Evolutionary conservation across 2,329 filamentous ascomycete genomes (phyloP), one percentile per base, ranked within the genome.

Genomic region (Neocatenulostroma microsporum): DNA sequence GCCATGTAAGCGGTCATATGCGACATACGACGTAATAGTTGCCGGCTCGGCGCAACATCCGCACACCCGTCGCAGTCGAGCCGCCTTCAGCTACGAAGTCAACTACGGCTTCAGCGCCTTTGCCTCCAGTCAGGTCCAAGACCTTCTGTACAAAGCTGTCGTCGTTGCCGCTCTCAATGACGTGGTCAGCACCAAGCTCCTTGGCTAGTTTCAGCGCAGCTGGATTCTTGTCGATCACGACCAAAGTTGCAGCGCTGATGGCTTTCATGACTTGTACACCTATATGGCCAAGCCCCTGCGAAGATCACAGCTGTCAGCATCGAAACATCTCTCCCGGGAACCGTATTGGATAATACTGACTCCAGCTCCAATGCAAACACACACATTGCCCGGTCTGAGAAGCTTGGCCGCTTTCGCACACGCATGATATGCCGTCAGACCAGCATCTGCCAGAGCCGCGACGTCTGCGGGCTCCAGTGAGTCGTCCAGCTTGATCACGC

Each of bases 1-100:
- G n/a, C n/a, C n/a, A n/a, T n/a, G n/a, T n/a, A n/a, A n/a, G n/a
- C n/a, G n/a, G n/a, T n/a, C n/a, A n/a, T n/a, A n/a, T n/a, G n/a
- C n/a, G n/a, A n/a, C n/a, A n/a, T n/a, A 52, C 48, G 14, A 52
- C 41, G 20, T 49, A 52, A 32, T 52, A 50, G 29, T 51, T 51
- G n/a, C 49, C 46, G 7, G 49, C 49, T 11, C 47, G 38, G 3
- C 48, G 38, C 19, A 52, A 32, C 48, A 51, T 52, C 30, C 48
- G 44, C n/a, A 51, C 41, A 8, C 49, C 48, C 11, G 49, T 49
- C 9, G 40, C 21, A 9, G 46, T 52, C n/a, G 46, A 37, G 20
- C 49, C 49, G 14, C 48, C 45, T 30, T 52, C 49, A 17, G 44
- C 46, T 4, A 52, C 49, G 24, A 51, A 52, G 32, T 52, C 48